Base-by-base conservation (phyloP, 2,329 filamentous ascomycete genomes). In the Alternaria gansuensis region DNA sequence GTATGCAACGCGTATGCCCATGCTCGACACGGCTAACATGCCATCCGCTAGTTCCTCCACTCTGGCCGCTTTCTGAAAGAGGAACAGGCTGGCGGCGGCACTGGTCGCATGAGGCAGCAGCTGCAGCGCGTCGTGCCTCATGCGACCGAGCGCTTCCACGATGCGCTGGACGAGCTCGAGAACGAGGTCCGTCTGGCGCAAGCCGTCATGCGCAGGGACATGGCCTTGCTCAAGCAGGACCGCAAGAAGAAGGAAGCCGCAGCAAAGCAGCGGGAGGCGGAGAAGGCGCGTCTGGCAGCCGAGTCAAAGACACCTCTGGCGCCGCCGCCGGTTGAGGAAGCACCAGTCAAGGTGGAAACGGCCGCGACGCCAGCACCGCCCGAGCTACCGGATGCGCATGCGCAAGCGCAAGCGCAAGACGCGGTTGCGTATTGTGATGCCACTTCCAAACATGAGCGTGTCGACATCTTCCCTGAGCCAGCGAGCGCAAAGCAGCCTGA, bases 111-210 rank as follows among this genome's bases (percentile, higher is more conserved):
- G 65, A 62, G 74, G 69, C 50, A 72, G 61, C 54, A 64, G 60
- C 31, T 77, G 63, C 71, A 78, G 60, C 74, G 79, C 50, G 75
- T 70, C 39, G 68, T 84, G 13, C 78, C 81, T 3, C 69, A 67
- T 14, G 80, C 80, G 28, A 72, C 76, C 14, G 73, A 75, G 33
- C 73, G 77, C 62, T 84, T 82, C 60, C 81, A 85, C 64, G 77
- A 82, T 45, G 79, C 80, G n/a, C 78, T 84, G n/a, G 82, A 85
- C 69, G 75, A 80, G 57, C 75, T 85, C 13, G 82, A 84, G 64
- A 75, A 76, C 43, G 78, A 84, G 52, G 68, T 84, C 40, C 66
- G 63, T 57, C 63, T 69, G 17, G 75, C 76, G 7, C 74, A 78
- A 33, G 63, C 67, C 0, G 75, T 77, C 8, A 59, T 78, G 53